Percentiles rank a stretch among this genome's conserved stretches.
These are phyloP conservation scores for Coniella vitis DNA, from an alignment of 2,329 filamentous ascomycete genomes.

Conservation along the genomic window DNA sequence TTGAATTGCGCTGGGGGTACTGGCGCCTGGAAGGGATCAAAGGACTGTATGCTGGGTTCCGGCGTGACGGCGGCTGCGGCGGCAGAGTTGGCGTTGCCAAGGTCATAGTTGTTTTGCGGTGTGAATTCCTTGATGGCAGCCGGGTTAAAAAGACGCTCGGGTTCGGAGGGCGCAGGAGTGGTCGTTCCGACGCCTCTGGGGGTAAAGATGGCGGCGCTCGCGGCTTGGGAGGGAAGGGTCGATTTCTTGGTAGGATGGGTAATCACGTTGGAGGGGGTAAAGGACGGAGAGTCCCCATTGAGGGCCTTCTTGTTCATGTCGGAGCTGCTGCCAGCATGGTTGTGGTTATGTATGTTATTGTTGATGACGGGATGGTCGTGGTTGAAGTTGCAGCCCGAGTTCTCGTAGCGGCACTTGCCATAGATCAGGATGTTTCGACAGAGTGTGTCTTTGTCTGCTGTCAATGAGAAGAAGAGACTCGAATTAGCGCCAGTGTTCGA, in stretches of 20 bases:
- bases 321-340: conserved; percentile 1
- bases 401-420: conserved; percentile 86
- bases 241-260: conserved; percentile 52
- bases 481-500: conserved; percentile 12
- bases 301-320: conserved; percentile 58
- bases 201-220: conserved; percentile 81
- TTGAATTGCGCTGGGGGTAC: conserved; percentile 50
- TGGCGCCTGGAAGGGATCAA: conserved; percentile 59
- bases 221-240: conserved; percentile 81
- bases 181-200: conserved; percentile 51
- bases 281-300: conserved; percentile 94
- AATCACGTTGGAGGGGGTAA: conserved; percentile 60
- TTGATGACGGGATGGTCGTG: conserved; percentile 53
- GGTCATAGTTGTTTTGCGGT: conserved; percentile 46
- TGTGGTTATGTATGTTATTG: not conserved
- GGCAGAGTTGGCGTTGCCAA: conserved; percentile 41
- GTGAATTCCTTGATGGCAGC: conserved; percentile 54
- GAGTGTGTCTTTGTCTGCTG: conserved; percentile 70
- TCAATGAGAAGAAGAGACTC: not conserved
- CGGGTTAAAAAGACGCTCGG: conserved; percentile 44
- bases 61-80: conserved; percentile 27
- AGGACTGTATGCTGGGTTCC: conserved; percentile 40
- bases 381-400: conserved; percentile 85
- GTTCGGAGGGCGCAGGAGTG: conserved; percentile 35
- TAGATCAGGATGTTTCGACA: conserved; percentile 93